Base-by-base conservation (phyloP, 179 eudicot genomes). In the Beta lomatogona region DNA sequence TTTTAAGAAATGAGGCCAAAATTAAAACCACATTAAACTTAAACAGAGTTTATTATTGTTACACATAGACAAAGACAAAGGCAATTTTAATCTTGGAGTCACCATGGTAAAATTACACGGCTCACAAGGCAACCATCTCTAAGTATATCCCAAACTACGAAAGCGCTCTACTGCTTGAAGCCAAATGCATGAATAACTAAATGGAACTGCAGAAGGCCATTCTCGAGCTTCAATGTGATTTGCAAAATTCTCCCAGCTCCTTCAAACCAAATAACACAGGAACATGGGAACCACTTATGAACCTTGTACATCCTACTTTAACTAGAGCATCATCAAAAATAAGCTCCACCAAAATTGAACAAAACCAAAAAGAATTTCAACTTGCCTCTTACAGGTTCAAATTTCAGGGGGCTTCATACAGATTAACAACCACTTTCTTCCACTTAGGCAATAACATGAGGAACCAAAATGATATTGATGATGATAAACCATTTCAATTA, bases 251-350 rank as follows among this genome's bases (percentile, higher is more conserved):
- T 81, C 86, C 86, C 80, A 79, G 79, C 81, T 81, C 83, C 89
- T 76, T 66, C 73, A 87, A 80, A 60, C 81, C 76, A 80, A 81
- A 80, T 61, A 80, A 82, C 82, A 82, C 54, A 77, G 86, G 86
- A 83, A 82, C 71, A 81, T 54, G 75, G 80, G 75, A 77, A 50
- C 71, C 80, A 48, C 80, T 81, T 14, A 44, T 65, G 72, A 82
- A 86, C 83, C 82, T 84, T 88, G 84, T 87, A 90, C 93, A 88
- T 63, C 78, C 83, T 79, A 82, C 71, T 81, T 86, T 84, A 82
- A 77, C 81, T 78, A 80, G 88, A 80, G 90, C 91, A 89, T 83
- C 90, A 88, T 83, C 63, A 79, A 86, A 88, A 90, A 86, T 84
- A 87, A 86, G 89, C 93, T 86, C 93, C 81, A 69, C 73, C 68